Percentiles rank a stretch among this genome's conserved stretches.
These are phyloP conservation scores for Obelidium mucronatum DNA, from an alignment of 192 early-diverging fungal species.

Conservation along the genomic window DNA sequence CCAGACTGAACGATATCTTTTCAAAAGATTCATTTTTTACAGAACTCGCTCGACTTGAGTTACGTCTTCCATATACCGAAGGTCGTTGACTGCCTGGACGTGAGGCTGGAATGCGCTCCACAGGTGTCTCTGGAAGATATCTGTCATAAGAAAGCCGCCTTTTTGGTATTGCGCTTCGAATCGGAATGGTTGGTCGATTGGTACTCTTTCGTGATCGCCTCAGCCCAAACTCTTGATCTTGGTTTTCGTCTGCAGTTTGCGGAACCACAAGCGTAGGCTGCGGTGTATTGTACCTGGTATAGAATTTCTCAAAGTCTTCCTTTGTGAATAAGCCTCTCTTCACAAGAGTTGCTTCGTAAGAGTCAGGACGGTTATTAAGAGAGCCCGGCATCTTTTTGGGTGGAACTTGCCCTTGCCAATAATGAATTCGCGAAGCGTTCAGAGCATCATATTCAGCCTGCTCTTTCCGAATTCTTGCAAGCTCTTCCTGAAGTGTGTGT, in stretches of 20 bases:
- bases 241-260: neutral
- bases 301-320: conserved; percentile 15
- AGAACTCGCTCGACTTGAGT: no score
- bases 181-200: neutral
- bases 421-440: neutral
- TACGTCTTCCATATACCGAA: no score
- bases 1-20: no score
- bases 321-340: conserved; percentile 3
- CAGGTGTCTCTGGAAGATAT: neutral
- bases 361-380: conserved; percentile 6
- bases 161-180: neutral
- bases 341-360: conserved; percentile 26
- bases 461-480: neutral
- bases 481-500: conserved; percentile 9
- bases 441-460: neutral
- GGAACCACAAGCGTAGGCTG: neutral
- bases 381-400: conserved; percentile 28
- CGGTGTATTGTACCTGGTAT: neutral
- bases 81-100: no score
- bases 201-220: neutral
- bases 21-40: no score
- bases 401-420: conserved; percentile 5
- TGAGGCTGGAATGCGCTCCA: no score
- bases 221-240: neutral
- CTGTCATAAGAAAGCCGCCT: neutral